These are phyloP conservation scores for Areca catechu DNA, from an alignment of 176 grass and related monocot genomes.

Conservation along the genomic window DNA sequence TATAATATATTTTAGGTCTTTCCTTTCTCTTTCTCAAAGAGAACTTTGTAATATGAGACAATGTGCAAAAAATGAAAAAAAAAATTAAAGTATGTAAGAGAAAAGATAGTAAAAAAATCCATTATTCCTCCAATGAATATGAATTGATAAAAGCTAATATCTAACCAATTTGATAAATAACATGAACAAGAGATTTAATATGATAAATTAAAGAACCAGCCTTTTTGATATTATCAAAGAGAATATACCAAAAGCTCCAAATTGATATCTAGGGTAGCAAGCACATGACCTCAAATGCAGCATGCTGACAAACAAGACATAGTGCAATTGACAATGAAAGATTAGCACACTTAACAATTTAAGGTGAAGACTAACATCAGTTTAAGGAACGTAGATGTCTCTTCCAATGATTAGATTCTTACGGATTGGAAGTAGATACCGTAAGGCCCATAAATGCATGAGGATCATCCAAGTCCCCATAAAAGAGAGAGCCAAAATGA, in stretches of 20 bases:
- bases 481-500: not conserved
- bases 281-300: not conserved
- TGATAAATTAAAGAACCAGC: not conserved
- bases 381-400: not conserved
- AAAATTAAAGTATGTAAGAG: too few species aligned
- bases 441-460: conserved; percentile 48
- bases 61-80: too few species aligned
- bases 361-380: not conserved
- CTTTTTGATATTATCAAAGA: not conserved
- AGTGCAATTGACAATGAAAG: not conserved
- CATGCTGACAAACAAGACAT: not conserved
- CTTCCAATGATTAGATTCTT: not conserved
- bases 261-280: not conserved
- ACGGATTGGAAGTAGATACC: not conserved
- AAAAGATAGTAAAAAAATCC: too few species aligned
- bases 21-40: too few species aligned
- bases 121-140: too few species aligned
- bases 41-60: too few species aligned
- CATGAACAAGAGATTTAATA: not conserved
- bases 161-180: too few species aligned
- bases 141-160: too few species aligned
- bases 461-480: conserved; percentile 79
- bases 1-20: too few species aligned
- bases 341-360: not conserved
- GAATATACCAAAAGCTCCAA: not conserved